Percentiles rank a stretch among this genome's conserved stretches.
Evolutionary conservation across 2,329 filamentous ascomycete species (phyloP).

Genomic region (Helotiales sp.): DNA sequence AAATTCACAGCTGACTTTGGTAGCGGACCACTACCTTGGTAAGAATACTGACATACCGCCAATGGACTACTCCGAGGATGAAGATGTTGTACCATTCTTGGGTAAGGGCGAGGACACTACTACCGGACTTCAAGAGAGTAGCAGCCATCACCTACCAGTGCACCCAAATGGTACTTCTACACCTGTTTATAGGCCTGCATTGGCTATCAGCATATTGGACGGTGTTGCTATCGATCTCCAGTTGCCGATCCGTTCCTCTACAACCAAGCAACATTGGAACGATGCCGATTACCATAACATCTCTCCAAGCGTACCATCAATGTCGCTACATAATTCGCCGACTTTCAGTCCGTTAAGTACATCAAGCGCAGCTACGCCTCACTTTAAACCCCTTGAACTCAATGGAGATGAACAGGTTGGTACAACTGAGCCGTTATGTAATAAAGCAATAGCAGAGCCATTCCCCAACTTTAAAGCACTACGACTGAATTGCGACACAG

Average conservation of each 20-base stretch:
- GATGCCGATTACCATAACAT: not conserved
- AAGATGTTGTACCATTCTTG: not conserved
- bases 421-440: not conserved
- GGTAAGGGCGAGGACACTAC: not conserved
- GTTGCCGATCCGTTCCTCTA: not conserved
- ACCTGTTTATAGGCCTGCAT: not conserved
- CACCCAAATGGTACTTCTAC: not conserved
- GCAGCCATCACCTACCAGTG: not conserved
- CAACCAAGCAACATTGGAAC: not conserved
- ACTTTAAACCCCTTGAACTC: too few species aligned
- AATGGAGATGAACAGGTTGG: not conserved
- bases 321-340: not conserved
- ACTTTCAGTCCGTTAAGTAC: not conserved
- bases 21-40: not conserved
- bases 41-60: not conserved
- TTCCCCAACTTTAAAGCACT: not conserved
- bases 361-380: not conserved
- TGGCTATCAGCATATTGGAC: not conserved
- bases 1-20: not conserved
- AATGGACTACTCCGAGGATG: not conserved
- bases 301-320: not conserved
- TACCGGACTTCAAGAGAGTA: too few species aligned
- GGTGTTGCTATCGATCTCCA: not conserved
- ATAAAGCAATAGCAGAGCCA: not conserved
- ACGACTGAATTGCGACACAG: not conserved